A percentile compares a stretch with the other conserved stretches of the same genome.
These are phyloP conservation scores for Acacia pycnantha DNA, from an alignment of 331 rosid genomes.

Conservation along the genomic window DNA sequence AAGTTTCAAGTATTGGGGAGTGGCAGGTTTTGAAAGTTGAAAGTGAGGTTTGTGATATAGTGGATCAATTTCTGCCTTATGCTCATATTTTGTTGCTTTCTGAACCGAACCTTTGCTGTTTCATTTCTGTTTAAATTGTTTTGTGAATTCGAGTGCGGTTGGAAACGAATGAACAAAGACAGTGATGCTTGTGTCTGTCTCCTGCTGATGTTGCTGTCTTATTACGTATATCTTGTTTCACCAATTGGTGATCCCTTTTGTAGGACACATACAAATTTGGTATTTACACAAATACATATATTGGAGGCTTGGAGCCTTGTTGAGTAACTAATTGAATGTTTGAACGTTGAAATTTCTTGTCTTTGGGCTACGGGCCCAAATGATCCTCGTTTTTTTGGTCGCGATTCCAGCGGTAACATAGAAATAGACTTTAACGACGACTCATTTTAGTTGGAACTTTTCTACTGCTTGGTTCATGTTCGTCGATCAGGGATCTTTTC, in stretches of 20 bases:
- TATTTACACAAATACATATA: not conserved
- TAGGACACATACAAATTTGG: not conserved
- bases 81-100: conserved; percentile 39
- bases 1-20: not conserved
- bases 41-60: conserved; percentile 35
- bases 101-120: conserved; percentile 10
- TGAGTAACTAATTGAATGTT: not conserved
- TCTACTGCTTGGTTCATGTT: no score
- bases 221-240: not conserved
- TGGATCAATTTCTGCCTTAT: conserved; percentile 43
- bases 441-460: no score
- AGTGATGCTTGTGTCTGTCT: conserved; percentile 34
- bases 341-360: not conserved
- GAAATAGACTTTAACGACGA: not conserved
- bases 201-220: conserved; percentile 19
- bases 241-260: not conserved
- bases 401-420: not conserved
- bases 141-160: conserved; percentile 6
- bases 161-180: not conserved
- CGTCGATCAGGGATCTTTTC: no score
- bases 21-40: conserved; percentile 21
- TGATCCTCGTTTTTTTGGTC: not conserved
- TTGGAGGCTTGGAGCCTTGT: not conserved
- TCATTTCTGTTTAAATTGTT: conserved; percentile 3
- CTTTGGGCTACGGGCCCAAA: not conserved